Base-by-base conservation (phyloP, 2,329 filamentous ascomycete species). In the Fusarium torreyae region DNA sequence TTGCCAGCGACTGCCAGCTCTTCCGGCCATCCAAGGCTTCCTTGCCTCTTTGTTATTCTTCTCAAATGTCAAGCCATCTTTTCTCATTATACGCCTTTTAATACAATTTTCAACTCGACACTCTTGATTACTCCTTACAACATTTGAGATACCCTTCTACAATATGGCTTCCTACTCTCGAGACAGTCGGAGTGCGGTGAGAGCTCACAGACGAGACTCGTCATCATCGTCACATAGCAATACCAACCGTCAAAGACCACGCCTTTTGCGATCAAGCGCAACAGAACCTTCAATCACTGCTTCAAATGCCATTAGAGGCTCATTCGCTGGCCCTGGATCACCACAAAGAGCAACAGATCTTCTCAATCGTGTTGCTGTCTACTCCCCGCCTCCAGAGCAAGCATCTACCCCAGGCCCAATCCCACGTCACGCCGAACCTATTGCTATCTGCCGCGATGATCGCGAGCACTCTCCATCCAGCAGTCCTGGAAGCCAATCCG, bases 241-340 rank as follows among this genome's bases (percentile, higher is more conserved):
- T 50, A 57, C 69, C 33, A 72, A 59, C 58, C 77, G 81, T 59
- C 81, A 85, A 68, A 81, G 87, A 62, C 87, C 87, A 36, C 83
- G 84, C 51, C 81, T 89, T 42, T 79, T 88, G 43, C 82, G 87
- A 61, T 85, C 87, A 28, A 83, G 82, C 55, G 85, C 84, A 33
- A 89, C 87, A 13, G 87, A 87, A 64, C 87, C 87, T 6, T 87
- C 86, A 28, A 84, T 89, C 68, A 88, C 86, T 14, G 82, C 85
- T 6, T 86, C 86, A 33, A 87, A 85, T 68, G 84, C 83, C 34
- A 86, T 83, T 64, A 80, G 84, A 54, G 84, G 84, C 57, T 81
- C 87, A 39, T 77, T 88, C 44, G 83, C 84, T 15, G 83, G 78
- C 52, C 80, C 85, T 4, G 82, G 84, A 63, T 81, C 83, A 13